Base-by-base conservation (phyloP, 208 protist genomes). In the Trypanosoma cruzi region DNA sequence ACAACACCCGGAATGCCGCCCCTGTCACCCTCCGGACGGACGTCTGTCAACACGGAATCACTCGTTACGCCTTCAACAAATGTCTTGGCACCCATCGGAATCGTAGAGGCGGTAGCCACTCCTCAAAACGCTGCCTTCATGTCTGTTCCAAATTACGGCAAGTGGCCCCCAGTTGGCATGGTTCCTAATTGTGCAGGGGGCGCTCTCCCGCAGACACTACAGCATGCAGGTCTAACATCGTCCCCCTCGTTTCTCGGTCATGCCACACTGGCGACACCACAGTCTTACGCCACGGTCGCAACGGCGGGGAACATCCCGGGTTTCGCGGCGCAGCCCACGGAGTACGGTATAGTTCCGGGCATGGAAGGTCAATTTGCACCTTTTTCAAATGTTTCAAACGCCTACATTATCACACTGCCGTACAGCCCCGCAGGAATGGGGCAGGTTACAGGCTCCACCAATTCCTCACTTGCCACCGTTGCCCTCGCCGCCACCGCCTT, bases 401-500 rank as follows among this genome's bases (percentile, higher is more conserved):
- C 63, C 0, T 68, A 58, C 49, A 32, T 68, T 18, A 58, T 68
- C 20, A 22, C 63, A 16, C 1, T 68, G 7, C 63, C 63, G 24
- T 68, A 48, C 34, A 2, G 31, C 1, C 8, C 63, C 3, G n/a
- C 29, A 29, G 49, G 32, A 2, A 26, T 28, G 50, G 16, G n/a
- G 20, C n/a, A 18, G 26, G 28, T 5, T 2, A 14, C 14, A 1
- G 22, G 10, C n/a, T n/a, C n/a, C n/a, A n/a, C n/a, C n/a, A n/a
- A n/a, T 20, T 16, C n/a, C 29, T 8, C 29, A 26, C 11, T 11
- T 40, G 22, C 60, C 46, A 57, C 29, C 62, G n/a, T 57, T 1
- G 55, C 31, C 63, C 6, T 40, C 36, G 36, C 36, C 36, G 10
- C 36, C 4, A 40, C 36, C 36, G 36, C 36, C 36, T 40, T 40